phyloP scores from a whole-genome alignment of 2,329 filamentous ascomycete species.

The Xylariomycetidae sp. region DNA sequence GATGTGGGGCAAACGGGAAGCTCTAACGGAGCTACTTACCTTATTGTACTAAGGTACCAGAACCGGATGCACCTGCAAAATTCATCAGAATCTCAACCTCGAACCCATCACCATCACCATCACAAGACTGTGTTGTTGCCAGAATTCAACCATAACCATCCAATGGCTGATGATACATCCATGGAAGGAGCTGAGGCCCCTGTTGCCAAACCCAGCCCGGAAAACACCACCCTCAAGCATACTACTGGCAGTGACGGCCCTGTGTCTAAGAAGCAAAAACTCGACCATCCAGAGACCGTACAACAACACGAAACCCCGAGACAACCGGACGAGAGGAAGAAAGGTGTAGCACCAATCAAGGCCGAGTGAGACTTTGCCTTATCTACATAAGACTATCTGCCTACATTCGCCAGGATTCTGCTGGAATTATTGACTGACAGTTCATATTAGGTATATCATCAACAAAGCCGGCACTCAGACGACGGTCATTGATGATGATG shows the following conservation, averaged over 20 bases:
- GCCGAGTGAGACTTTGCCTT: constrained; percentile 27
- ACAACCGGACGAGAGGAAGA: constrained; percentile 14
- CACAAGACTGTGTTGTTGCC: constrained; percentile 4
- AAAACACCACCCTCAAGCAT: constrained; percentile 16
- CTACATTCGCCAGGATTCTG: background rate
- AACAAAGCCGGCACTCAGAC: constrained; percentile 23
- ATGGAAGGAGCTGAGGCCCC: constrained; percentile 3
- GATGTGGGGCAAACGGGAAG: background rate
- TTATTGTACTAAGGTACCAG: too few relatives aligned
- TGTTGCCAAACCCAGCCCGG: constrained; percentile 8
- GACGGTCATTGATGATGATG: constrained; percentile 51
- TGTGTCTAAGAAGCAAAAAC: constrained; percentile 56
- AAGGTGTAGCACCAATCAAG: constrained; percentile 32
- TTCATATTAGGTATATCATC: constrained; percentile 28
- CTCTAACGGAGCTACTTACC: too few relatives aligned
- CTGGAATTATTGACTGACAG: constrained; percentile 3
- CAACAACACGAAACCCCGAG: constrained; percentile 6
- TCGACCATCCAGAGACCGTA: constrained; percentile 31
- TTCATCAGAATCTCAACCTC: background rate
- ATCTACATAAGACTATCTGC: background rate
- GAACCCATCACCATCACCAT: constrained; percentile 3
- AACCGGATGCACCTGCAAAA: background rate
- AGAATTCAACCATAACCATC: too few relatives aligned
- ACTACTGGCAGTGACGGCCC: constrained; percentile 33
- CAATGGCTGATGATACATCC: too few relatives aligned